Percentiles rank a stretch among this genome's conserved stretches.
Conservation (phyloP, 306 rosid genomes). For the Cucurbita pepo region DNA sequence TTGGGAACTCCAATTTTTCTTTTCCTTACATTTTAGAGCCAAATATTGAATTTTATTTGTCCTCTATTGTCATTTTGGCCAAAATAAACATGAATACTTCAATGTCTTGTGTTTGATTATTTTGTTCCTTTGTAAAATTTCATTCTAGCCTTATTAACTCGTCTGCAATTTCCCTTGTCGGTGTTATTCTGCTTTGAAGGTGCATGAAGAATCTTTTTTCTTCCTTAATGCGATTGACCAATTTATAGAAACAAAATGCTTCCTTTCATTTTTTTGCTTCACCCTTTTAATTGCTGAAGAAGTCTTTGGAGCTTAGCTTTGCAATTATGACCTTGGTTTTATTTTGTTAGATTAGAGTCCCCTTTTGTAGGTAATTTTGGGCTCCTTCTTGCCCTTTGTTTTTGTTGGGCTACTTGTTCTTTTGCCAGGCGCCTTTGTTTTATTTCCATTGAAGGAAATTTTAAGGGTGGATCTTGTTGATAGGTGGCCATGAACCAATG, state of each 20-base stretch:
- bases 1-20: not conserved
- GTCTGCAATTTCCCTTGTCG: not conserved
- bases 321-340: not conserved
- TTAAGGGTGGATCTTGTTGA: not conserved
- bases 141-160: not conserved
- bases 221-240: too few relatives aligned
- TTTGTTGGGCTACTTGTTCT: not conserved
- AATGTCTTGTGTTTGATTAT: not conserved
- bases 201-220: not conserved
- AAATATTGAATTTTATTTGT: not conserved
- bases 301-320: not conserved
- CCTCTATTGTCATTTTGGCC: not conserved
- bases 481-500: conserved; percentile 90
- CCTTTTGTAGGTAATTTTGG: not conserved
- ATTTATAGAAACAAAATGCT: not conserved
- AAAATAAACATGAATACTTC: not conserved
- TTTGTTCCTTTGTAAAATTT: not conserved
- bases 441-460: conserved; percentile 3
- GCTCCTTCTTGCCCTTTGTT: not conserved
- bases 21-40: not conserved
- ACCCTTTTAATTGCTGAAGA: not conserved
- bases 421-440: too few relatives aligned
- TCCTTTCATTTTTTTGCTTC: not conserved
- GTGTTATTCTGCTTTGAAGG: not conserved
- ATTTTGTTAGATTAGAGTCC: not conserved